Base-by-base conservation (phyloP, 768 basidiomycete genomes). In the Boletus tomentosulus region DNA sequence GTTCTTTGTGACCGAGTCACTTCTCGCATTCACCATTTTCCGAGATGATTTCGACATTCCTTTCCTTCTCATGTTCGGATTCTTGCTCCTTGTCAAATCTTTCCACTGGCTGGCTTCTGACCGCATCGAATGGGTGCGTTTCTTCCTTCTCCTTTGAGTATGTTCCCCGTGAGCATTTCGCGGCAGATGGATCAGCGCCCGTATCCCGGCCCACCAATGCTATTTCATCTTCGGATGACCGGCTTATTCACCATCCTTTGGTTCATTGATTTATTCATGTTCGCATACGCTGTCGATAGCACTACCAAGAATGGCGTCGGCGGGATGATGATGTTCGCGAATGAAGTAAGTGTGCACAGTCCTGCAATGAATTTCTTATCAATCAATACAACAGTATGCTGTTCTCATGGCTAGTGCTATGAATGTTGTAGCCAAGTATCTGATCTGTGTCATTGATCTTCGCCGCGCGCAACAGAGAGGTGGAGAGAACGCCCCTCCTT, bases 81-180 rank as follows among this genome's bases (percentile, higher is more conserved):
- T 92, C 64, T 75, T 99, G 11, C 81, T 98, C 15, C 96, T 97
- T 60, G 80, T 97, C 60, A 98, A 98, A 68, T 94, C 92, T 44
- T 98, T 98, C 72, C 97, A 99, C 68, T 99, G 97, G 97, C 80
- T 99, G 31, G 84, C 95, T 53, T 82, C 85, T 6, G 97, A 98
- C 70, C 83, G 97, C 46, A 89, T 99, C 49, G 97, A 99, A 82
- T 95, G 92, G 83, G 96, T 96, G 56, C 62, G 82, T 66, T 67
- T 52, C n/a, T 31, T 50, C 1, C 6, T 35, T 24, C 16, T 19
- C 46, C 22, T 19, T 22, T 19, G 16, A 52, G 30, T 24, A 11
- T 48, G 41, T 13, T 33, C 27, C 55, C 58, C 57, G 44, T 4
- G 2, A 33, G 3, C 57, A 3, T 62, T 52, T 39, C 48, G n/a